A percentile compares a stretch with the other conserved stretches of the same genome.
Evolutionary conservation across 2,329 filamentous ascomycete genomes (phyloP).

Genomic region (Cladosporium phlei): DNA sequence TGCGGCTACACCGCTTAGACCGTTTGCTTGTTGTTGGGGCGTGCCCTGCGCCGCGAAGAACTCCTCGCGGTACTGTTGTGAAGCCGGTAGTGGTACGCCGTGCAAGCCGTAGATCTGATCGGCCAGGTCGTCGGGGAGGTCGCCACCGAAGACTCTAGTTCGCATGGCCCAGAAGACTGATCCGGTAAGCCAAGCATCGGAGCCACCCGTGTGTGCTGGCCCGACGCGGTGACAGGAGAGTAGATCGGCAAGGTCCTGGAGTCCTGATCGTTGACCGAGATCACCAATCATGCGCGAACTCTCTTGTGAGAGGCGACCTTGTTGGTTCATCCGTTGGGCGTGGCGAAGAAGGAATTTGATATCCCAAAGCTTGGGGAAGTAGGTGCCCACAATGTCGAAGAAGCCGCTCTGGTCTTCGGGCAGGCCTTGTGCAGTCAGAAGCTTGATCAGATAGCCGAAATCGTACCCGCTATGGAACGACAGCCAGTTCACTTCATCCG

Average conservation of each 20-base stretch:
- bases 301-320: constrained; percentile 50
- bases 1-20: constrained; percentile 19
- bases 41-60: constrained; percentile 42
- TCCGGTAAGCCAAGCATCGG: constrained; percentile 87
- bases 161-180: constrained; percentile 92
- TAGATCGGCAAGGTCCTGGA: constrained; percentile 90
- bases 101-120: constrained; percentile 93
- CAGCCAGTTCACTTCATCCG: constrained; percentile 88
- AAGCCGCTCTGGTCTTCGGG: constrained; percentile 89
- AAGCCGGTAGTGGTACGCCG: constrained; percentile 48
- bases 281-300: constrained; percentile 73
- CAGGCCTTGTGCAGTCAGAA: constrained; percentile 75
- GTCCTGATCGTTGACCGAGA: constrained; percentile 82
- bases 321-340: constrained; percentile 52
- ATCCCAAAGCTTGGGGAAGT: constrained; percentile 90
- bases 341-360: constrained; percentile 97
- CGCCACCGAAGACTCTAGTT: constrained; percentile 78
- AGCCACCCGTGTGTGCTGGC: constrained; percentile 84
- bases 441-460: constrained; percentile 94
- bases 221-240: constrained; percentile 86
- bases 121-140: constrained; percentile 72
- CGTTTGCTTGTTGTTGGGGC: constrained; percentile 23
- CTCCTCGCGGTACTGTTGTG: constrained; percentile 48
- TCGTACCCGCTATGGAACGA: constrained; percentile 98
- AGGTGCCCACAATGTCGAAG: constrained; percentile 80